phyloP scores from a whole-genome alignment of 2,329 filamentous ascomycete species.

The Parafenestella ontariensis region DNA sequence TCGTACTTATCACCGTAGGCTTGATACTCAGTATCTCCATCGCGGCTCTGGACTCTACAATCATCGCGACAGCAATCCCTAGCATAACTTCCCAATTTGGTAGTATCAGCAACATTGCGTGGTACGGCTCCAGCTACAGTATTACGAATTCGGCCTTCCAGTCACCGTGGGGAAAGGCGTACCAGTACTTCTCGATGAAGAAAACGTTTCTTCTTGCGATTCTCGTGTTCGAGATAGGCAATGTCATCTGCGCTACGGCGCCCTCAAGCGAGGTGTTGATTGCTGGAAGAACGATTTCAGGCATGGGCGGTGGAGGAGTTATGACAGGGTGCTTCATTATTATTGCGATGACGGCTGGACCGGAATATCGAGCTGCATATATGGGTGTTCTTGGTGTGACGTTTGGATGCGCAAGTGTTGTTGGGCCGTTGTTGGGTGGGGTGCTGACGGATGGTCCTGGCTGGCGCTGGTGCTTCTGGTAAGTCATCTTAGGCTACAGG shows the following conservation, averaged over 20 bases:
- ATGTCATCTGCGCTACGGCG: conserved; percentile 58
- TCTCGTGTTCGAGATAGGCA: conserved; percentile 63
- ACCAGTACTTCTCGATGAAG: conserved; percentile 55
- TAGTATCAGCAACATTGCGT: conserved; percentile 42
- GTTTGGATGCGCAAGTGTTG: conserved; percentile 48
- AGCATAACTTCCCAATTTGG: conserved; percentile 48
- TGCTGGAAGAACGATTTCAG: conserved; percentile 51
- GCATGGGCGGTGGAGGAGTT: conserved; percentile 51
- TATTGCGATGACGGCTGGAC: conserved; percentile 51
- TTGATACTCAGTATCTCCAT: conserved; percentile 40
- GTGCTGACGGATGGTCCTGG: conserved; percentile 50
- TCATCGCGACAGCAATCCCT: conserved; percentile 49
- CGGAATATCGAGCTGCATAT: conserved; percentile 52
- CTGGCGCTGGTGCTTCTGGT: conserved; percentile 52
- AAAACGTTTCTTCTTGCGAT: conserved; percentile 49
- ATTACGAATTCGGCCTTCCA: conserved; percentile 56
- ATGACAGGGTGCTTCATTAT: conserved; percentile 50
- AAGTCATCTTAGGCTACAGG: conserved; percentile 8
- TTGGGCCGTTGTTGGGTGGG: conserved; percentile 54
- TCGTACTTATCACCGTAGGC: conserved; percentile 34
- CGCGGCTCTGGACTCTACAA: conserved; percentile 37
- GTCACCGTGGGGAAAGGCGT: conserved; percentile 55
- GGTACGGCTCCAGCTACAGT: conserved; percentile 52
- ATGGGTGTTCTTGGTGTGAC: conserved; percentile 45
- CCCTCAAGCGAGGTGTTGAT: conserved; percentile 44